phyloP scores from a whole-genome alignment of 2,329 filamentous ascomycete genomes.

The Scedosporium apiospermum region DNA sequence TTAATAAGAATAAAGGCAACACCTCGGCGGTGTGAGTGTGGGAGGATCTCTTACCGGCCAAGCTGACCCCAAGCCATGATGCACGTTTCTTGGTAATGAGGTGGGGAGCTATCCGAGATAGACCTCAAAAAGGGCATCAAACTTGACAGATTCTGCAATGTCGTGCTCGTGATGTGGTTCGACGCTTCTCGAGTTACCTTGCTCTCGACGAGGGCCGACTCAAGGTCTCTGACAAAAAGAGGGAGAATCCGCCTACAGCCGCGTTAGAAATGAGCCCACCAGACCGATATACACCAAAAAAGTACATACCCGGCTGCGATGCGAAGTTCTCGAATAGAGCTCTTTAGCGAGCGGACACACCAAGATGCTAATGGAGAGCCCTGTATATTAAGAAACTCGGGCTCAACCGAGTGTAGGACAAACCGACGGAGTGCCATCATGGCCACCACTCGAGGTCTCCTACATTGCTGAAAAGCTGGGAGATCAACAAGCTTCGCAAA shows the following conservation, averaged over 20 bases:
- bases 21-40: background rate
- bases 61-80: conserved; percentile 82
- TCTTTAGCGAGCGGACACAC: conserved; percentile 72
- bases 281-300: conserved; percentile 6
- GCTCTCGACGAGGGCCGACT: conserved; percentile 10
- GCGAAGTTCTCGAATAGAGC: conserved; percentile 76
- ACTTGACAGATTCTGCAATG: conserved; percentile 22
- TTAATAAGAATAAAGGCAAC: background rate
- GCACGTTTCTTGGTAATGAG: conserved; percentile 69
- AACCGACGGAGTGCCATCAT: conserved; percentile 65
- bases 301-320: conserved; percentile 60
- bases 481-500: conserved; percentile 37
- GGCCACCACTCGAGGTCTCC: conserved; percentile 56
- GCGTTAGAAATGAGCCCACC: conserved; percentile 11
- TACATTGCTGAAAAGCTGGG: conserved; percentile 39
- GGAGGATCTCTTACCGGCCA: conserved; percentile 45
- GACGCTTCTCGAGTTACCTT: background rate
- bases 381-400: conserved; percentile 55
- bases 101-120: conserved; percentile 58
- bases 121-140: conserved; percentile 62
- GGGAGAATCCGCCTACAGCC: conserved; percentile 48
- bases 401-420: conserved; percentile 53
- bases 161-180: conserved; percentile 13
- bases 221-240: conserved; percentile 45
- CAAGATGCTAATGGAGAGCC: conserved; percentile 64